Conservation (phyloP, 2,329 filamentous ascomycete species). For the Ophiosphaerella korrae region DNA sequence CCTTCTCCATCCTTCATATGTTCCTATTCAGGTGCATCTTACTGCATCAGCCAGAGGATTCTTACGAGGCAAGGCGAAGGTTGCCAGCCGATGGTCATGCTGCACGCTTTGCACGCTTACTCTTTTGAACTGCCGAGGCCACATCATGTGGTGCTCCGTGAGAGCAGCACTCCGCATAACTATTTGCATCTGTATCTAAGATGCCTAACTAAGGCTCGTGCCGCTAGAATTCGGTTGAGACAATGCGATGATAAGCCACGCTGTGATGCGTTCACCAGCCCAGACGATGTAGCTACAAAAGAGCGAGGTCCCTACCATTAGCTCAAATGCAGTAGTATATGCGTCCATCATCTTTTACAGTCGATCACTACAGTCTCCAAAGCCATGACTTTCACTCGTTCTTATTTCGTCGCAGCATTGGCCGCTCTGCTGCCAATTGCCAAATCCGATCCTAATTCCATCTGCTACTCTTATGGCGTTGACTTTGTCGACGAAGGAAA, state of each 20-base stretch:
- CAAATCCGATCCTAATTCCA: slow-evolving; percentile 26
- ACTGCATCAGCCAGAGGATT: background rate
- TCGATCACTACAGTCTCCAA: background rate
- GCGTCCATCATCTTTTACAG: slow-evolving; percentile 1
- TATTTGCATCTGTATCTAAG: slow-evolving; percentile 23
- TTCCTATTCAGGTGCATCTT: background rate
- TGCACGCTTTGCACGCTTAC: slow-evolving; percentile 24
- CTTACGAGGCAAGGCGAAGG: slow-evolving; percentile 15
- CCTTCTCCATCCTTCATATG: slow-evolving; percentile 10
- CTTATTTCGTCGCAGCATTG: slow-evolving; percentile 25
- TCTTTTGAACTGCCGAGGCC: slow-evolving; percentile 12
- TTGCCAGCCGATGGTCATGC: slow-evolving; percentile 12
- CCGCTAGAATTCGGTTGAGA: slow-evolving; percentile 11
- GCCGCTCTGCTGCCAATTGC: slow-evolving; percentile 32
- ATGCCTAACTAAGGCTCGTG: slow-evolving; percentile 19
- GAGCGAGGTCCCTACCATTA: slow-evolving; percentile 16
- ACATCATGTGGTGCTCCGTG: slow-evolving; percentile 10
- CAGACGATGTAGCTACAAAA: slow-evolving; percentile 24
- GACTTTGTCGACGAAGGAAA: slow-evolving; percentile 51
- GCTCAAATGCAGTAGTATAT: background rate
- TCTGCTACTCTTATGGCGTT: slow-evolving; percentile 47
- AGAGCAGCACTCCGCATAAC: slow-evolving; percentile 17
- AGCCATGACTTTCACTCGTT: slow-evolving; percentile 36
- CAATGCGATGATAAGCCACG: slow-evolving; percentile 14
- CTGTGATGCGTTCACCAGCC: slow-evolving; percentile 12